Evolutionary conservation across 352 stramenopile species (phyloP).

Genomic region (Elongisporangium senticosum): DNA sequence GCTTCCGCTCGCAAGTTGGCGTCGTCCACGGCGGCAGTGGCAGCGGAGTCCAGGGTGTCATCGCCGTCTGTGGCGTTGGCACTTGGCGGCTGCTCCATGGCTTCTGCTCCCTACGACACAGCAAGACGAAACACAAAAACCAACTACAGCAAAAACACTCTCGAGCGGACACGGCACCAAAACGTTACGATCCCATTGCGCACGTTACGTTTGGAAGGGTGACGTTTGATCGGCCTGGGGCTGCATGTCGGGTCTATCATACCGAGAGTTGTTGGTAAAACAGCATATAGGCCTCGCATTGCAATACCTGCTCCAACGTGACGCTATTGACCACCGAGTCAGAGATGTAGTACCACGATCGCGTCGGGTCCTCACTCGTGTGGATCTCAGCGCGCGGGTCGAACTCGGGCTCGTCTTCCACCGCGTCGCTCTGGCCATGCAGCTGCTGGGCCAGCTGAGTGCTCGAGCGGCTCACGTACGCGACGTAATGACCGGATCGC

Average conservation of each 20-base stretch:
- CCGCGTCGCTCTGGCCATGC: conserved; percentile 4
- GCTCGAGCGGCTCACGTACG: conserved; percentile 58
- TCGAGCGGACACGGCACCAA: background rate
- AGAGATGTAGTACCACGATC: conserved; percentile 66
- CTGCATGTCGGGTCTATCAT: background rate
- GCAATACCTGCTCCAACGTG: conserved; percentile 52
- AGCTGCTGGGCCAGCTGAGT: conserved; percentile 19
- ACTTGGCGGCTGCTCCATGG: background rate
- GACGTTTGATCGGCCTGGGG: background rate
- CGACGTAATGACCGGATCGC: conserved; percentile 62
- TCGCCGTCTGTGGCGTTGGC: background rate
- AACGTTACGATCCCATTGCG: background rate
- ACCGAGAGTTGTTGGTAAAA: conserved; percentile 46
- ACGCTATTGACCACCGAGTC: conserved; percentile 62
- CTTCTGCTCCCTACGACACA: background rate
- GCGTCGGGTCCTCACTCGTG: conserved; percentile 14
- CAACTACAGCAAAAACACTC: background rate
- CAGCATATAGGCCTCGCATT: conserved; percentile 77
- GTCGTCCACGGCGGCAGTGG: background rate
- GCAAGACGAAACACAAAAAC: background rate
- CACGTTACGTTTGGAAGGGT: background rate
- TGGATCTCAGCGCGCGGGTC: conserved; percentile 17
- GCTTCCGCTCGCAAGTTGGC: background rate
- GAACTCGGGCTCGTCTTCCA: conserved; percentile 13
- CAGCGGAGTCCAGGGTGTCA: background rate